A percentile compares a stretch with the other conserved stretches of the same genome.
phyloP scores from a whole-genome alignment of 2,329 filamentous ascomycete genomes.

The Fusarium sp. region DNA sequence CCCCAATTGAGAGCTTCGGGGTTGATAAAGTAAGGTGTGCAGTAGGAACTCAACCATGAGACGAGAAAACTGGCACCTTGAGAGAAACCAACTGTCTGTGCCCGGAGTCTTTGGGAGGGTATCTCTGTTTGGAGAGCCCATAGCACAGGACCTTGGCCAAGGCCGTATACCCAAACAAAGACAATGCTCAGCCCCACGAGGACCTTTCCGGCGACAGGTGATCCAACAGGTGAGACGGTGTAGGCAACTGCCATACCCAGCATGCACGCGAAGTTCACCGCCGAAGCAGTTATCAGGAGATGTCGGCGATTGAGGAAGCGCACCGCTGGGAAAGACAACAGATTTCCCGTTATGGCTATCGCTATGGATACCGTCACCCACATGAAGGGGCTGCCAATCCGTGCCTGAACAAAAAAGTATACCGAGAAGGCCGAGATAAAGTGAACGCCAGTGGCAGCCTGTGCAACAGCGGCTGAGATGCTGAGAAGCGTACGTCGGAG shows the following conservation, averaged over 20 bases:
- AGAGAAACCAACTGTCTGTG: neutral
- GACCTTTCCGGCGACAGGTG: neutral
- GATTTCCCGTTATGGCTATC: neutral
- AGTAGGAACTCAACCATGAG: neutral
- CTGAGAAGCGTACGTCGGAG: neutral
- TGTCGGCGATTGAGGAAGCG: neutral
- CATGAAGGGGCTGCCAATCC: neutral
- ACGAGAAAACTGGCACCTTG: neutral
- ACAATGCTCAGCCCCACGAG: neutral
- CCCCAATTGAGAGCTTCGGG: neutral
- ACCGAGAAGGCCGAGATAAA: neutral
- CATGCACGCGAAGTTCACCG: neutral
- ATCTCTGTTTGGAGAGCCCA: neutral
- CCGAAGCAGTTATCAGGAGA: neutral
- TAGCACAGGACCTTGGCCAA: neutral
- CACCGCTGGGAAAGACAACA: neutral
- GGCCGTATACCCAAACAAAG: neutral
- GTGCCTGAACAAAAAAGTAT: neutral
- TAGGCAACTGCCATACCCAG: neutral
- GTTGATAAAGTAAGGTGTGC: neutral
- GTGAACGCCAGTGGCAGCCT: neutral
- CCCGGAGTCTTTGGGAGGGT: neutral
- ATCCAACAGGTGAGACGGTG: neutral
- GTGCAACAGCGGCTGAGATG: neutral
- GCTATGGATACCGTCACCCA: neutral